A percentile compares a stretch with the other conserved stretches of the same genome.
Evolutionary conservation across 805 yeast genomes (phyloP).

Genomic region (Candida maltosa): DNA sequence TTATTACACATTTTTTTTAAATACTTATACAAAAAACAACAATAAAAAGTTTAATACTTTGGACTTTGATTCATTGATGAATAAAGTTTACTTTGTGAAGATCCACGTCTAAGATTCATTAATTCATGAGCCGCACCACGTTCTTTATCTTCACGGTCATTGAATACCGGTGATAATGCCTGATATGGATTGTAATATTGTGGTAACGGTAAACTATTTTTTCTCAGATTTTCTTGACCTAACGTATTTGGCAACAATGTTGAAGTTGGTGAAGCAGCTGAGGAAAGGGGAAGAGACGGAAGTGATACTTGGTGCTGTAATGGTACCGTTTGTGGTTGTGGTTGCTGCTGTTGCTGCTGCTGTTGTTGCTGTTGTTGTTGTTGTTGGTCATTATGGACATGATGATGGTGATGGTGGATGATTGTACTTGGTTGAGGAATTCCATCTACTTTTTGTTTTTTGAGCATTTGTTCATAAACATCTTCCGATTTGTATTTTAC

Average conservation of each 20-base stretch:
- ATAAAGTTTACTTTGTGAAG: conserved; percentile 7
- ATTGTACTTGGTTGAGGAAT: background rate
- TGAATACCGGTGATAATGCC: conserved; percentile 17
- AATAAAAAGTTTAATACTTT: background rate
- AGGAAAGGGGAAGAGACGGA: conserved; percentile 4
- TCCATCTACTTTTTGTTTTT: background rate
- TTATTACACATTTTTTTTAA: too few relatives aligned
- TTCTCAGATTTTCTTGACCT: too few relatives aligned
- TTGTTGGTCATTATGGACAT: background rate
- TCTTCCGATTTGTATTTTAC: conserved; percentile 33
- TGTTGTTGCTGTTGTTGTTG: background rate
- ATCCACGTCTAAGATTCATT: conserved; percentile 20
- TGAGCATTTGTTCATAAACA: conserved; percentile 6
- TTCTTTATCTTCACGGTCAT: conserved; percentile 23
- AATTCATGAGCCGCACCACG: conserved; percentile 28
- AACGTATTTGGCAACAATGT: background rate
- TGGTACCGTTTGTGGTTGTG: conserved; percentile 3
- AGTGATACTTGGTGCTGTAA: background rate
- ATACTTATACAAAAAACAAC: too few relatives aligned
- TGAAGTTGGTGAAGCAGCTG: conserved; percentile 9
- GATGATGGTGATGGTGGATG: conserved; percentile 3
- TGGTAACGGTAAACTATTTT: conserved; percentile 1
- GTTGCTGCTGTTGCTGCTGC: background rate
- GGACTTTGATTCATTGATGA: too few relatives aligned
- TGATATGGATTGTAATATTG: conserved; percentile 9